phyloP scores from a whole-genome alignment of 2,329 filamentous ascomycete species.

The Microdochium paspali region DNA sequence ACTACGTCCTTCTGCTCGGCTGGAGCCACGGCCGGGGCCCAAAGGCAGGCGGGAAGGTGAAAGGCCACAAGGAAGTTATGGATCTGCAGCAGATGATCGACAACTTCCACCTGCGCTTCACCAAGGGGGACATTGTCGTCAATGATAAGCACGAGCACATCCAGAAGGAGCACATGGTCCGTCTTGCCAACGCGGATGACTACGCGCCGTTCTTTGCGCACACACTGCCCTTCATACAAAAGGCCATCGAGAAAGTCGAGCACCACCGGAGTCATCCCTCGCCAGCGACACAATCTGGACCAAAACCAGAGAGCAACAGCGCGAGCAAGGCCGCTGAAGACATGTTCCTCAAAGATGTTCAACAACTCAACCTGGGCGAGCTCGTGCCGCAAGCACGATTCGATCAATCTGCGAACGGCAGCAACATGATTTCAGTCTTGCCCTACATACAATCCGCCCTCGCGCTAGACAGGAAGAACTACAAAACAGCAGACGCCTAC shows the following conservation, averaged over 20 bases:
- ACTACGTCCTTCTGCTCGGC: slow-evolving; percentile 79
- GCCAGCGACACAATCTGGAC: neutral
- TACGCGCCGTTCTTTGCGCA: slow-evolving; percentile 1
- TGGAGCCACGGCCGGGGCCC: slow-evolving; percentile 51
- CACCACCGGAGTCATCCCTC: neutral
- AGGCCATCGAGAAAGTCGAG: slow-evolving; percentile 1
- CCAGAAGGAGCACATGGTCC: slow-evolving; percentile 32
- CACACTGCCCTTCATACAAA: slow-evolving; percentile 2
- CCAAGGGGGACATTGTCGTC: slow-evolving; percentile 80
- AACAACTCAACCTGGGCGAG: neutral
- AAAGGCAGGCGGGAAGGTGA: neutral
- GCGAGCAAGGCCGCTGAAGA: neutral
- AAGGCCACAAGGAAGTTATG: slow-evolving; percentile 56
- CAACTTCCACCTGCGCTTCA: slow-evolving; percentile 79
- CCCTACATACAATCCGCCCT: slow-evolving; percentile 1
- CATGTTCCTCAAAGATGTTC: neutral
- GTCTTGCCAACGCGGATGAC: neutral
- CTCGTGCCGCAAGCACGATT: neutral
- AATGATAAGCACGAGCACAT: slow-evolving; percentile 74
- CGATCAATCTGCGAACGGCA: neutral
- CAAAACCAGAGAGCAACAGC: neutral
- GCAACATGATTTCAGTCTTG: neutral
- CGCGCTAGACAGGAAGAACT: neutral
- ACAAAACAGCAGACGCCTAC: neutral
- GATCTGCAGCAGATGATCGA: slow-evolving; percentile 58